phyloP scores from a whole-genome alignment of 495 filamentous ascomycete species.

The Lentithecium fluviatile region DNA sequence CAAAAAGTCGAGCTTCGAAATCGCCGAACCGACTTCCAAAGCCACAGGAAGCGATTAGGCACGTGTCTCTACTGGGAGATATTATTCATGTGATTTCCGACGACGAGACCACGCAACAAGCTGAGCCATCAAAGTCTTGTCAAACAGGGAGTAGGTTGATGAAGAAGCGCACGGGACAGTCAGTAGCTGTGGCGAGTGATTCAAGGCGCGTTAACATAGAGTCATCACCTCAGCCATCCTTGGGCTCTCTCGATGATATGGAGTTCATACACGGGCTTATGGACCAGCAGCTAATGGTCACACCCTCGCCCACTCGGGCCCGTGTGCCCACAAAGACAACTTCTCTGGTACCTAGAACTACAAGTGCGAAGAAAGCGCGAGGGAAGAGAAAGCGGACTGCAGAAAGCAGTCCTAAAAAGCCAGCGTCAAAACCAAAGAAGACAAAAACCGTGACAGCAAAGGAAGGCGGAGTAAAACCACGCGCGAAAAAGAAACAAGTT shows the following conservation, averaged over 20 bases:
- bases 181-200: background rate
- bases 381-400: background rate
- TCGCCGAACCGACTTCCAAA: background rate
- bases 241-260: slow-evolving; percentile 25
- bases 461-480: background rate
- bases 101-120: slow-evolving; percentile 1
- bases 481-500: background rate
- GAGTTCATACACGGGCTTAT: slow-evolving; percentile 27
- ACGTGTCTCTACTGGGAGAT: background rate
- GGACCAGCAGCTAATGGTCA: slow-evolving; percentile 23
- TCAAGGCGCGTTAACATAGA: background rate
- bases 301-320: background rate
- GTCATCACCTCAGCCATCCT: slow-evolving; percentile 9
- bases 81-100: slow-evolving; percentile 7
- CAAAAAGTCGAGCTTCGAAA: background rate
- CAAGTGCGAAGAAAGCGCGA: background rate
- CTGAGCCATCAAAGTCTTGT: background rate
- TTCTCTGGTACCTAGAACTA: background rate
- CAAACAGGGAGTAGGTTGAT: background rate
- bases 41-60: slow-evolving; percentile 10
- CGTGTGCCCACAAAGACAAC: background rate
- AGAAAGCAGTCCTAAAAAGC: background rate
- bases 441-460: background rate
- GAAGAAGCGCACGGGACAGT: slow-evolving; percentile 8
- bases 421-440: slow-evolving; percentile 6